A percentile compares a stretch with the other conserved stretches of the same genome.
Evolutionary conservation across 305 asterid species (phyloP).

Genomic region (Fraxinus paxiana): DNA sequence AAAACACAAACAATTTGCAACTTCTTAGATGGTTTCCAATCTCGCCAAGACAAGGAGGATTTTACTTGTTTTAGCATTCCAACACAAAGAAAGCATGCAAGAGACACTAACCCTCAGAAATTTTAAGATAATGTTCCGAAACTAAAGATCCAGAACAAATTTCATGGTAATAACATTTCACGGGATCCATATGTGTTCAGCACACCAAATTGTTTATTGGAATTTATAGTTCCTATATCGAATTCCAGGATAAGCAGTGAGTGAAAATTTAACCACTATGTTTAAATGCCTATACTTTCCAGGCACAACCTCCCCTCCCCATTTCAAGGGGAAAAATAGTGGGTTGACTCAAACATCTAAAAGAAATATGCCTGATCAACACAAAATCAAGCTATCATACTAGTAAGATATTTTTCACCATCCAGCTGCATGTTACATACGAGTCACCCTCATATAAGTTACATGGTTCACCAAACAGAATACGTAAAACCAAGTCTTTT

Average conservation of each 20-base stretch:
- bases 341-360: not conserved
- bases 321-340: not conserved
- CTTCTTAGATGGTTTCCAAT: not conserved
- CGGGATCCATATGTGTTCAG: not conserved
- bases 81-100: not conserved
- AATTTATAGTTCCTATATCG: not conserved
- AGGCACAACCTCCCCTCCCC: not conserved
- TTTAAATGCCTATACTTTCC: not conserved
- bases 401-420: not conserved
- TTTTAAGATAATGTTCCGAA: not conserved
- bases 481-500: not conserved
- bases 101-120: not conserved
- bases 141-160: not conserved
- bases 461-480: not conserved
- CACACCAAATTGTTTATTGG: not conserved
- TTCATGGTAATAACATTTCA: not conserved
- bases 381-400: not conserved
- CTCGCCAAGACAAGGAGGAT: not conserved
- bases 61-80: not conserved
- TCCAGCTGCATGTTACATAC: not conserved
- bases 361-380: not conserved
- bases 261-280: not conserved
- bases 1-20: conserved; percentile 2
- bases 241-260: not conserved
- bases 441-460: not conserved